Base-by-base conservation (phyloP, 768 basidiomycete genomes). In the Crucibulum laeve region DNA sequence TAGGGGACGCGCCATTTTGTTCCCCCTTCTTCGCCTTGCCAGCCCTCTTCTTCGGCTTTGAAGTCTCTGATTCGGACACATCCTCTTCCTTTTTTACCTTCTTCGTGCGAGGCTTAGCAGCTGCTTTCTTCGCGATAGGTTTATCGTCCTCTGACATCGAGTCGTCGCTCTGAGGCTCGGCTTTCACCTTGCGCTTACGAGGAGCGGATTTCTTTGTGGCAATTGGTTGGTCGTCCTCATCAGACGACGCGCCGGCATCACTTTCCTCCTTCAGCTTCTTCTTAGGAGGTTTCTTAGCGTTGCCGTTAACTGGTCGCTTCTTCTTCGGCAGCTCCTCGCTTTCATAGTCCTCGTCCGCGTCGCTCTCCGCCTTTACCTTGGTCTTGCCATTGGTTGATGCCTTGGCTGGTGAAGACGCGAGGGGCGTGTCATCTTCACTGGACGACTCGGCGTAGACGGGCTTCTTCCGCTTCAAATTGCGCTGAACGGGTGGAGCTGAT, bases 331-430 rank as follows among this genome's bases (percentile, higher is more conserved):
- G 71, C 47, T 71, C 66, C 24, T 74, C 74, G 40, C 64, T 64
- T 22, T 62, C 64, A 45, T 58, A 57, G 44, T 49, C 56, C 48
- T 70, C 69, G 45, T 69, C 57, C 19, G 67, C 61, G 30, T 66
- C 68, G 23, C 57, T 61, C 18, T 68, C 61, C 36, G 56, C 54
- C 43, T 63, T 67, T 13, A 51, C 45, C 48, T 69, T 65, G 38
- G 50, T 52, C 32, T 68, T 71, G 22, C 73, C 68, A 43, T 76
- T 79, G 35, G 65, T 55, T 38, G 57, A 61, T 17, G 52, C 40
- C 43, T 87, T 88, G 3, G 67, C 71, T 15, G 84, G 85, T 28
- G 87, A 86, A 21, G 85, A 84, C 38, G 85, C 81, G 28, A 87
- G 73, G 41, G 84, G 85, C 14, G 68, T 69, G 43, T 88, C 85